These are phyloP conservation scores for Gardenia jasminoides DNA, from an alignment of 257 asterid species.

Conservation along the genomic window DNA sequence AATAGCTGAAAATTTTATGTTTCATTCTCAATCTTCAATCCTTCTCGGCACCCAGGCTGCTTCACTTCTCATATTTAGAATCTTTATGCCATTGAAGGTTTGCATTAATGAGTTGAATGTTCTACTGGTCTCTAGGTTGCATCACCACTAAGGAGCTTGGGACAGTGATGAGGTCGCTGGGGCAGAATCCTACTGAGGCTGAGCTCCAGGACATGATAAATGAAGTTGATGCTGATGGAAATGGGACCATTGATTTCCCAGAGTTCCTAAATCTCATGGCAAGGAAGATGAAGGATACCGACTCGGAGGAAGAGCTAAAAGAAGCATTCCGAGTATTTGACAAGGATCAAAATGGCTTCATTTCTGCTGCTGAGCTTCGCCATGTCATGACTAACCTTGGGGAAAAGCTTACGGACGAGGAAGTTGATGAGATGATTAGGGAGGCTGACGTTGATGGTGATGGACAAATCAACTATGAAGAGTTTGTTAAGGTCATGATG, in stretches of 20 bases:
- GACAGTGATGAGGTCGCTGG: background rate
- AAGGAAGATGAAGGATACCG: slow-evolving; percentile 4
- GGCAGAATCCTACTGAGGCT: slow-evolving; percentile 6
- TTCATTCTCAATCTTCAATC: background rate
- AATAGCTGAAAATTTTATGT: background rate
- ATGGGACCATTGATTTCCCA: background rate
- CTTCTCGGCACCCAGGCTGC: too few relatives aligned
- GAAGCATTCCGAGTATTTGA: slow-evolving; percentile 7
- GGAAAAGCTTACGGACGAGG: slow-evolving; percentile 1
- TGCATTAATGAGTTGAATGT: background rate
- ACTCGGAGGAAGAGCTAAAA: slow-evolving; percentile 1
- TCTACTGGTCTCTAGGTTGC: background rate
- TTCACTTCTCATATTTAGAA: too few relatives aligned
- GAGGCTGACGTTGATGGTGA: slow-evolving; percentile 6
- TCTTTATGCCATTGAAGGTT: background rate
- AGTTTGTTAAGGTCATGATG: slow-evolving; percentile 1
- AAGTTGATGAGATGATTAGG: slow-evolving; percentile 2
- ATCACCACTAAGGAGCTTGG: slow-evolving; percentile 6
- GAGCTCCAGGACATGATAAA: slow-evolving; percentile 7
- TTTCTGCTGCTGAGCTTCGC: slow-evolving; percentile 4
- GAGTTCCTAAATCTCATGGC: slow-evolving; percentile 4
- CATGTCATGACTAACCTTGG: slow-evolving; percentile 5
- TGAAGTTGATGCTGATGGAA: slow-evolving; percentile 3
- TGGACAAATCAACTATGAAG: background rate
- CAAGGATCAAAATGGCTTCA: slow-evolving; percentile 3